Evolutionary conservation across 768 basidiomycete species (phyloP), one percentile per base, ranked within the genome.

Genomic region (Lentinula aciculospora): DNA sequence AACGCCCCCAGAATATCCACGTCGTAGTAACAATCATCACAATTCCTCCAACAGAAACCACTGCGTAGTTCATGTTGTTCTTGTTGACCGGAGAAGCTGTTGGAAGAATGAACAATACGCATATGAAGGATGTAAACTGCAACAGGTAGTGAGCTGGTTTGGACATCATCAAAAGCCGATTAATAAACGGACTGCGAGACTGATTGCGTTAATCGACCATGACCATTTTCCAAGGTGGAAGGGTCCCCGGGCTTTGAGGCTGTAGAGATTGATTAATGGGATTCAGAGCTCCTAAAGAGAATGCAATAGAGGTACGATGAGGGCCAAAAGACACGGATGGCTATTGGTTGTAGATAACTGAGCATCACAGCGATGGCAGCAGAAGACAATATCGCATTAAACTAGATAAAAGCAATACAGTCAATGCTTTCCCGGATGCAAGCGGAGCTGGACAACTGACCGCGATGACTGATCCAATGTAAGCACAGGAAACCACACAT

Each of bases 281-380:
- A n/a, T n/a, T n/a, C n/a, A 45, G 7, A 56, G 19, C n/a, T 29
- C 64, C 48, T 55, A 28, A 37, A 39, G 15, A 21, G 49, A 51
- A 28, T 29, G 53, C 10, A 32, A 39, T 32, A n/a, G 12, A 72
- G 75, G 63, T 60, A 81, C 73, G 80, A 72, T 7, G 69, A 65
- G 5, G 81, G 80, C 81, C 81, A 83, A 65, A 83, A 80, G 3
- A 81, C 78, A 5, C 82, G 76, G 40, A 83, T 81, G 42, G 80
- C 71, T 59, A 84, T 81, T 10, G 81, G 82, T 60, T 82, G 80
- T 21, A 81, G 58, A 62, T 84, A 84, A 56, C 79, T 76, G 45
- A 83, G 71, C 80, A 84, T 81, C 2, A 81, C 81, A 2, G 81
- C 73, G 60, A 84, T 79, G 1, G 80, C 80, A 8, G 79, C 81